Evolutionary conservation across 495 filamentous ascomycete genomes (phyloP).

Genomic region (Halenospora varia): DNA sequence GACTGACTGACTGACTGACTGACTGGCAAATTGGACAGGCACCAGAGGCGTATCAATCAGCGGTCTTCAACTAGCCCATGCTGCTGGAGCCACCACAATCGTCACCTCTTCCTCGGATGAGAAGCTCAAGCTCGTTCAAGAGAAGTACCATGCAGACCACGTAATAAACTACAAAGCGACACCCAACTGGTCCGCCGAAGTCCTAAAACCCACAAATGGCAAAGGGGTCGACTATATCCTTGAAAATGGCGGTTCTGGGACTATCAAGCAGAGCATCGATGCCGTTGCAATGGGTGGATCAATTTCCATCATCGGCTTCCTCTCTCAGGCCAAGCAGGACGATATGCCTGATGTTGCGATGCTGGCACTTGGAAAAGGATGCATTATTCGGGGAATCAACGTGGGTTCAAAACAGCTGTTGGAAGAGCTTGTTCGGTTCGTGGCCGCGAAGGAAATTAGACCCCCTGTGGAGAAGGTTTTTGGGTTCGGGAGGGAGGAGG

Average conservation of each 20-base stretch:
- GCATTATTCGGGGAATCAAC: slow-evolving; percentile 55
- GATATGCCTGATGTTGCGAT: slow-evolving; percentile 44
- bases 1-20: too few relatives aligned
- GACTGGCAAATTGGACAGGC: too few relatives aligned
- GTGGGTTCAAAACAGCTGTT: slow-evolving; percentile 55
- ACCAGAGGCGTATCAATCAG: slow-evolving; percentile 41
- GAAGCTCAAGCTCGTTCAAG: slow-evolving; percentile 59
- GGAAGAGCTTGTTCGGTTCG: slow-evolving; percentile 48
- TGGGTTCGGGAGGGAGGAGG: slow-evolving; percentile 22
- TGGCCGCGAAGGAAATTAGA: slow-evolving; percentile 22
- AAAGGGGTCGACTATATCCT: slow-evolving; percentile 65
- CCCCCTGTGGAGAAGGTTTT: slow-evolving; percentile 29
- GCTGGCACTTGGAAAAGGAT: slow-evolving; percentile 44
- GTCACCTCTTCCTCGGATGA: slow-evolving; percentile 61
- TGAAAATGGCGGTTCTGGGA: slow-evolving; percentile 61
- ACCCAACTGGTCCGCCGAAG: slow-evolving; percentile 69
- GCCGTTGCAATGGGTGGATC: slow-evolving; percentile 60
- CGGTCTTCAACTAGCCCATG: slow-evolving; percentile 75
- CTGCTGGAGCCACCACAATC: slow-evolving; percentile 56
- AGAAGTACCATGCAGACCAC: slow-evolving; percentile 67
- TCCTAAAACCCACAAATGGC: slow-evolving; percentile 51
- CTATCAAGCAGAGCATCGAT: slow-evolving; percentile 56
- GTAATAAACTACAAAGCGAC: slow-evolving; percentile 67
- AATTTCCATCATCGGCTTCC: slow-evolving; percentile 62
- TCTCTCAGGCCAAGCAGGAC: slow-evolving; percentile 42